Percentiles rank a stretch among this genome's conserved stretches.
These are phyloP conservation scores for Talaromyces piceae DNA, from an alignment of 2,329 filamentous ascomycete species.

Conservation along the genomic window DNA sequence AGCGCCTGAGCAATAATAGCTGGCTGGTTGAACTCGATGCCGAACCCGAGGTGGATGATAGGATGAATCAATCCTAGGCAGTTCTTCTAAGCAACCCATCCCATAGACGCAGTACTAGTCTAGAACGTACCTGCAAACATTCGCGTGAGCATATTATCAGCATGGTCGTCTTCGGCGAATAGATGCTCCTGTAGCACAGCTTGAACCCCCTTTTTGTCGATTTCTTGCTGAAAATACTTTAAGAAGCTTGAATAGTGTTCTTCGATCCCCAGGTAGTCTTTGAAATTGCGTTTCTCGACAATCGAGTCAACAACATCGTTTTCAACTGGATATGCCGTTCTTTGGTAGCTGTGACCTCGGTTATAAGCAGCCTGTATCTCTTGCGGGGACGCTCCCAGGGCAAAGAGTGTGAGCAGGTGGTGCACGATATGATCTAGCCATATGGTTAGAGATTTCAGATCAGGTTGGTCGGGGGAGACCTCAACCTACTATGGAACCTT, in stretches of 20 bases:
- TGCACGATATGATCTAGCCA: constrained; percentile 65
- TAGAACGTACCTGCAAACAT: constrained; percentile 53
- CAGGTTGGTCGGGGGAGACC: neutral
- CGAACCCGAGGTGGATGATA: constrained; percentile 78
- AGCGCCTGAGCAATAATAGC: constrained; percentile 73
- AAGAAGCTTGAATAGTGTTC: constrained; percentile 67
- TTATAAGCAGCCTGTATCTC: constrained; percentile 59
- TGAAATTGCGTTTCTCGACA: constrained; percentile 49
- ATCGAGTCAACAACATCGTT: constrained; percentile 49
- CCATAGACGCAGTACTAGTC: neutral
- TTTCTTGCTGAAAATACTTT: constrained; percentile 66
- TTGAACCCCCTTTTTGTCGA: constrained; percentile 57
- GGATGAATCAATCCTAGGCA: constrained; percentile 62
- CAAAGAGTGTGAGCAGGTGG: constrained; percentile 67
- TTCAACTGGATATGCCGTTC: constrained; percentile 43
- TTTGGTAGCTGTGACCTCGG: constrained; percentile 60
- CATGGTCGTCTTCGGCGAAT: constrained; percentile 57
- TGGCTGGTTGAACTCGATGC: constrained; percentile 73
- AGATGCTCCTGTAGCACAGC: constrained; percentile 58
- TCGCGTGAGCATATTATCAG: constrained; percentile 61
- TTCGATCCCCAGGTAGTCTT: constrained; percentile 55
- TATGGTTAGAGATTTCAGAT: neutral
- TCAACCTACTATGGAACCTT: constrained; percentile 59
- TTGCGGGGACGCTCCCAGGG: constrained; percentile 58
- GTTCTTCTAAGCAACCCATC: neutral